These are phyloP conservation scores for Funneliformis caledonium DNA, from an alignment of 371 early-diverging fungal genomes.

Conservation along the genomic window DNA sequence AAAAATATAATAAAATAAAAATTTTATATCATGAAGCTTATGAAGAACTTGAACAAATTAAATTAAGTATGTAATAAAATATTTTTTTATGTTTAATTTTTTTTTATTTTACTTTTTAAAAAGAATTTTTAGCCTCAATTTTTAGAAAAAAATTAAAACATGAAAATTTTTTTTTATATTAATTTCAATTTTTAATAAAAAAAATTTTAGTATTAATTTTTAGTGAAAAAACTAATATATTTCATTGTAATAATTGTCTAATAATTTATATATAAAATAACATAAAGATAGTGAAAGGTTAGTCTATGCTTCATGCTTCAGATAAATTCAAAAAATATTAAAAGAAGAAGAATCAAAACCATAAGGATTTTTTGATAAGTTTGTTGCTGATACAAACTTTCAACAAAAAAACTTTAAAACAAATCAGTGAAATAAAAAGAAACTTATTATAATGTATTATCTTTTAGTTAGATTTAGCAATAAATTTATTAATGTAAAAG, in stretches of 20 bases:
- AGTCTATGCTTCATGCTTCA: neutral
- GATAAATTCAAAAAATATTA: constrained; percentile 15
- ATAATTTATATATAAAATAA: constrained; percentile 13
- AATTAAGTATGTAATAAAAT: constrained; percentile 15
- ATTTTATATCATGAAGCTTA: constrained; percentile 24
- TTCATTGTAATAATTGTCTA: neutral
- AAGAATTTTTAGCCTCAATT: too few relatives aligned
- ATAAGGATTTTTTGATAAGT: constrained; percentile 18
- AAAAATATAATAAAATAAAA: constrained; percentile 10
- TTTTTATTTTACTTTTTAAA: too few relatives aligned
- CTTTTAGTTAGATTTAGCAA: constrained; percentile 12
- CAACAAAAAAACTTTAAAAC: constrained; percentile 19
- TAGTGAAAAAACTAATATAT: neutral
- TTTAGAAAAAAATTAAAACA: too few relatives aligned
- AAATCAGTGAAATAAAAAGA: constrained; percentile 31
- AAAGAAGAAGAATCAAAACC: neutral
- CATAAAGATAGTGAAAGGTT: neutral
- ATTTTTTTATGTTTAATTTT: too few relatives aligned
- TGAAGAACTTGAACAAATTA: constrained; percentile 11
- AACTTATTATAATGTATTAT: constrained; percentile 12
- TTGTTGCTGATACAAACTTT: neutral
- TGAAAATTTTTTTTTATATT: neutral
- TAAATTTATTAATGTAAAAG: constrained; percentile 12
- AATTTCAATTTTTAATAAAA: neutral
- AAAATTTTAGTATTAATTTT: constrained; percentile 1